Conservation (phyloP, 257 asterid species). For the Nicotiana tomentosiformis region DNA sequence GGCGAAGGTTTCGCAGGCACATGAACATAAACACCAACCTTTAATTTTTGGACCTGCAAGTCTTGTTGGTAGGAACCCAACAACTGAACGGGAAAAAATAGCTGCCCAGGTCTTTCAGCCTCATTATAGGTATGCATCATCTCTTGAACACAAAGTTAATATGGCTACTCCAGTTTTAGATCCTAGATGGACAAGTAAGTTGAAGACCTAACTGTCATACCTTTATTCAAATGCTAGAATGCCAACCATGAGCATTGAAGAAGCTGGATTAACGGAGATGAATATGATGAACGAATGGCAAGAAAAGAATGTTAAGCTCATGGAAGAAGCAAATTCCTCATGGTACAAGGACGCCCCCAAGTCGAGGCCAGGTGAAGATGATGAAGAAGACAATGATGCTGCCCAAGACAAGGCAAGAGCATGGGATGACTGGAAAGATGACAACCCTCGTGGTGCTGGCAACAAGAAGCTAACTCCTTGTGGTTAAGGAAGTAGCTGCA, state of each 20-base stretch:
- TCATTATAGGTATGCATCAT: slow-evolving; percentile 49
- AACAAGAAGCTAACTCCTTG: slow-evolving; percentile 97
- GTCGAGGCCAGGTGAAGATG: slow-evolving; percentile 41
- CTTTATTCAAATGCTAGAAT: slow-evolving; percentile 31
- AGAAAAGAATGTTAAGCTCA: slow-evolving; percentile 55
- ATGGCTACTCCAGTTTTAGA: background rate
- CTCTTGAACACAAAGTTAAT: background rate
- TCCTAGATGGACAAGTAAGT: background rate
- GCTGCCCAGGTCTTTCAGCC: slow-evolving; percentile 99
- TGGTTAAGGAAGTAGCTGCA: slow-evolving; percentile 35
- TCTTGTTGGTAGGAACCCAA: slow-evolving; percentile 64
- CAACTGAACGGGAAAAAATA: slow-evolving; percentile 77
- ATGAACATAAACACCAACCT: slow-evolving; percentile 92
- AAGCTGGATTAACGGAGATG: slow-evolving; percentile 97
- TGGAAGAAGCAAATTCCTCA: slow-evolving; percentile 93
- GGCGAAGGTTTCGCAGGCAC: slow-evolving; percentile 56
- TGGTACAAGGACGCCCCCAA: slow-evolving; percentile 61
- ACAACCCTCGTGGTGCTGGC: slow-evolving; percentile 97
- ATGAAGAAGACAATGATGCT: slow-evolving; percentile 67
- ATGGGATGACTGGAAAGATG: slow-evolving; percentile 99
- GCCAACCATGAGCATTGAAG: slow-evolving; percentile 99
- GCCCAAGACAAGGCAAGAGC: slow-evolving; percentile 93
- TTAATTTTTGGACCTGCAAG: slow-evolving; percentile 95
- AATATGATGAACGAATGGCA: slow-evolving; percentile 95
- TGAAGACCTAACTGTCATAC: background rate